Evolutionary conservation across 768 basidiomycete species (phyloP).

Genomic region (Tricholomella constricta): DNA sequence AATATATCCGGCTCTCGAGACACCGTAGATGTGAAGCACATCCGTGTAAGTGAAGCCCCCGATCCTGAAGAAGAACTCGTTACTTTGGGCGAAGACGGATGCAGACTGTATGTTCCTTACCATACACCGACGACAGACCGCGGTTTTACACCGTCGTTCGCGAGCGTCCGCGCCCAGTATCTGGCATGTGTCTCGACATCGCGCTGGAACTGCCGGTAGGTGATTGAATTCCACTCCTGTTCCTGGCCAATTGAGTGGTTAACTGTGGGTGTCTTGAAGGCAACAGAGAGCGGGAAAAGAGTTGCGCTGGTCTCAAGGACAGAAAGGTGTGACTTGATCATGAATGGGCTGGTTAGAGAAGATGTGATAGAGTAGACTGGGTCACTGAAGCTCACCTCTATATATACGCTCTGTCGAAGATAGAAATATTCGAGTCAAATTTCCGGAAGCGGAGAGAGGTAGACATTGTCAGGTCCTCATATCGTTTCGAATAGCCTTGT

Average conservation of each 20-base stretch:
- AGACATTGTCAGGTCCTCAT: slow-evolving; percentile 22
- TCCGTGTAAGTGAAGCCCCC: slow-evolving; percentile 73
- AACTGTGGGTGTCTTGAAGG: slow-evolving; percentile 61
- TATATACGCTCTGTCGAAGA: slow-evolving; percentile 12
- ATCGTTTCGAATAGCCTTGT: slow-evolving; percentile 37
- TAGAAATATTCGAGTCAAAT: slow-evolving; percentile 22
- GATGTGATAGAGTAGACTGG: background rate
- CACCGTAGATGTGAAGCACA: slow-evolving; percentile 71
- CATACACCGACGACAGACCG: slow-evolving; percentile 73
- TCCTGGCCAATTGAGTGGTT: slow-evolving; percentile 42
- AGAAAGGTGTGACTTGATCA: slow-evolving; percentile 60
- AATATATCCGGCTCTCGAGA: slow-evolving; percentile 75
- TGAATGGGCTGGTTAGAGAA: slow-evolving; percentile 20
- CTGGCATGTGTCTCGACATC: slow-evolving; percentile 69
- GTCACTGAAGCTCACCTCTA: slow-evolving; percentile 3
- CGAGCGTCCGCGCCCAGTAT: slow-evolving; percentile 60
- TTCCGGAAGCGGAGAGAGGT: slow-evolving; percentile 14
- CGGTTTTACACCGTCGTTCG: slow-evolving; percentile 44
- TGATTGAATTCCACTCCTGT: slow-evolving; percentile 59
- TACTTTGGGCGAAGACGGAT: background rate
- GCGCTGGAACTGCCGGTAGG: slow-evolving; percentile 61
- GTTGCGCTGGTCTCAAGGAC: slow-evolving; percentile 60
- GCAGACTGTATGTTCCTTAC: slow-evolving; percentile 41
- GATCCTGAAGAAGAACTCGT: slow-evolving; percentile 47
- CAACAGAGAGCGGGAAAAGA: slow-evolving; percentile 48